A percentile compares a stretch with the other conserved stretches of the same genome.
These are phyloP conservation scores for Trametes villosa DNA, from an alignment of 768 basidiomycete species.

Conservation along the genomic window DNA sequence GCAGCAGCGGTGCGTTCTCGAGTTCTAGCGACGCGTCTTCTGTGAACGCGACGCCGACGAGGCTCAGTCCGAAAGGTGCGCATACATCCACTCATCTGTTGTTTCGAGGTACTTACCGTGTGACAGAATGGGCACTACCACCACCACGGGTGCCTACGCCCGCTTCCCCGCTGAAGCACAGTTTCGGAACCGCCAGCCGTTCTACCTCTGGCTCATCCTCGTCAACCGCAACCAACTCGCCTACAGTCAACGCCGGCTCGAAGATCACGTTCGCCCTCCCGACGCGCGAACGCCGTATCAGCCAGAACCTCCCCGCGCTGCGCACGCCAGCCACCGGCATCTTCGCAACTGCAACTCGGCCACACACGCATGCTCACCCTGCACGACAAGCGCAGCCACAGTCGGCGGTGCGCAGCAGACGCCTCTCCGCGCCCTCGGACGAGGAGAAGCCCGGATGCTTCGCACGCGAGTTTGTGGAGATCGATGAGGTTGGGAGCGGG, in stretches of 20 bases:
- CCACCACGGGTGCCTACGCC: constrained; percentile 52
- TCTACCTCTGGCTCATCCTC: constrained; percentile 61
- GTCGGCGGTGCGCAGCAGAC: constrained; percentile 2
- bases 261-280: constrained; percentile 7
- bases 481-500: constrained; percentile 85
- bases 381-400: constrained; percentile 21
- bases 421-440: constrained; percentile 33
- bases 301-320: constrained; percentile 9
- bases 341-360: constrained; percentile 18
- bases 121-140: constrained; percentile 60
- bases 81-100: neutral
- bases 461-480: constrained; percentile 77
- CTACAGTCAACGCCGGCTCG: constrained; percentile 21
- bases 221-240: constrained; percentile 31
- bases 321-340: constrained; percentile 18
- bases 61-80: constrained; percentile 54
- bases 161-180: constrained; percentile 52
- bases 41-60: constrained; percentile 62
- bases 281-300: constrained; percentile 9
- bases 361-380: constrained; percentile 25
- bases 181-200: constrained; percentile 43
- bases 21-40: constrained; percentile 68
- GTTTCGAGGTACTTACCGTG: constrained; percentile 9
- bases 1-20: constrained; percentile 82
- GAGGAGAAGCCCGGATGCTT: constrained; percentile 69